phyloP scores from a whole-genome alignment of 345 rosid species.

The Nephelium lappaceum region DNA sequence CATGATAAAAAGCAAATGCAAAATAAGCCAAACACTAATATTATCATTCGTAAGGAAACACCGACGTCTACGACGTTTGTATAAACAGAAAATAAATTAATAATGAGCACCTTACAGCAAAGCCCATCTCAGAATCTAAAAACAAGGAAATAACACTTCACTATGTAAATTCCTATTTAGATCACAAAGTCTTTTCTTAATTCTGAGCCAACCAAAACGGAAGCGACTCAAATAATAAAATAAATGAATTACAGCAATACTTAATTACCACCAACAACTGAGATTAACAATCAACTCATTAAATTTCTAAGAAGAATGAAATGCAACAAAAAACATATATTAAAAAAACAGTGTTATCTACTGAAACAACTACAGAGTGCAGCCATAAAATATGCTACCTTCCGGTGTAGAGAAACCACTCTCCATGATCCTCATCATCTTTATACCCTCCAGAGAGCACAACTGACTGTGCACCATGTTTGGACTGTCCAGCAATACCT shows the following conservation, averaged over 20 bases:
- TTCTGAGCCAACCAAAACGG: not conserved
- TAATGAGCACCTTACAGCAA: not conserved
- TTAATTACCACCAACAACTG: not conserved
- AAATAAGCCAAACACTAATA: not conserved
- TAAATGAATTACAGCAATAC: not conserved
- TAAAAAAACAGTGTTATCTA: not conserved
- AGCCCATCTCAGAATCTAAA: not conserved
- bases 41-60: not conserved
- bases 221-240: not conserved
- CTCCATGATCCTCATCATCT: constrained; percentile 86
- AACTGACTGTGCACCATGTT: constrained; percentile 65
- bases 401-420: constrained; percentile 83
- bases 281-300: not conserved
- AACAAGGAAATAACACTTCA: not conserved
- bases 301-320: not conserved
- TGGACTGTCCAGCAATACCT: constrained; percentile 67
- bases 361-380: not conserved
- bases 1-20: not conserved
- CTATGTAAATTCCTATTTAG: not conserved
- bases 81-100: not conserved
- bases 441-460: constrained; percentile 70
- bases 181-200: not conserved
- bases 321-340: not conserved
- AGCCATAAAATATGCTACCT: constrained; percentile 41
- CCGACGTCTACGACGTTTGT: no score